Evolutionary conservation across 768 basidiomycete genomes (phyloP).

Genomic region (Suillus bovinus): DNA sequence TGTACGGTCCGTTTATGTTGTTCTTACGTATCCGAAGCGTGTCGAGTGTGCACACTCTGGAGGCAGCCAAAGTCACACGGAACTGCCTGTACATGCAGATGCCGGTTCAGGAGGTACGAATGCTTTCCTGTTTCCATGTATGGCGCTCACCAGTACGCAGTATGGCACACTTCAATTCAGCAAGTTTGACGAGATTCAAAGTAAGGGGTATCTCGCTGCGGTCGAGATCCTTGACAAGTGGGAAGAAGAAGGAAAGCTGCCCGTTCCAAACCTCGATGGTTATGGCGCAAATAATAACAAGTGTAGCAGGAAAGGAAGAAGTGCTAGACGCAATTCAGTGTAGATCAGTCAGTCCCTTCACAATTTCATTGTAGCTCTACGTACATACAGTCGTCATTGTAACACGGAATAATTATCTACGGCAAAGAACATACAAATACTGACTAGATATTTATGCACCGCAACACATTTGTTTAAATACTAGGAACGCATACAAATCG

Average conservation of each 20-base stretch:
- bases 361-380: background rate
- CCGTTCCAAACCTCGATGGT: slow-evolving; percentile 67
- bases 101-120: slow-evolving; percentile 86
- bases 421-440: slow-evolving; percentile 12
- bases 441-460: slow-evolving; percentile 4
- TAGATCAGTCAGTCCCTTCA: slow-evolving; percentile 18
- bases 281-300: slow-evolving; percentile 46
- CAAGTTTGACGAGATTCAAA: slow-evolving; percentile 86
- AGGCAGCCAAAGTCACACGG: slow-evolving; percentile 89
- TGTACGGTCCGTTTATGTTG: background rate
- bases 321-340: slow-evolving; percentile 76
- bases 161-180: slow-evolving; percentile 91
- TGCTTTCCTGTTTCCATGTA: background rate
- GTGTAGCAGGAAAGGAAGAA: slow-evolving; percentile 62
- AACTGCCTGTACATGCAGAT: slow-evolving; percentile 91
- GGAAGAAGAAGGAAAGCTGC: slow-evolving; percentile 83
- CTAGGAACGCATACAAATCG: slow-evolving; percentile 5
- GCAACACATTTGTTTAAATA: slow-evolving; percentile 7
- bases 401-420: slow-evolving; percentile 7
- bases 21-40: slow-evolving; percentile 54
- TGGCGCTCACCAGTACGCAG: slow-evolving; percentile 35
- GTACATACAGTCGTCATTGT: background rate
- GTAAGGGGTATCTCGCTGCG: slow-evolving; percentile 77
- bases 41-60: slow-evolving; percentile 91
- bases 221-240: slow-evolving; percentile 71